Conservation (phyloP, 2,329 filamentous ascomycete genomes). For the Cladophialophora exuberans region DNA sequence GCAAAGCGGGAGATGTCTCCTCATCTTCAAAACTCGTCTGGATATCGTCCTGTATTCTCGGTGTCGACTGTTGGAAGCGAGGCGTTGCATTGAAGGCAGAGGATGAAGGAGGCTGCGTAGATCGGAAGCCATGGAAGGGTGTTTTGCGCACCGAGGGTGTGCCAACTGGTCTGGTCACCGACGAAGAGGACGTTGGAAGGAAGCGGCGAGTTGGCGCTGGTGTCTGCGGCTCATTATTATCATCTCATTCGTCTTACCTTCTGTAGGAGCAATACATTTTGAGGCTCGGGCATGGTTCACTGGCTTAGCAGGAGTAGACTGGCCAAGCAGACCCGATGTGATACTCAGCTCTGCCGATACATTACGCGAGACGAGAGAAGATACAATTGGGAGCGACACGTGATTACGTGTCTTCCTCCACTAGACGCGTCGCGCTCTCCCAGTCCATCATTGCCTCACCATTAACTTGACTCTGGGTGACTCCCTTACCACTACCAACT, state of each 20-base stretch:
- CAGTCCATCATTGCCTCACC: too few species aligned
- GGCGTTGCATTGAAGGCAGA: constrained; percentile 19
- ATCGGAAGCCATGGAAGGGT: constrained; percentile 19
- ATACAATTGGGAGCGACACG: too few species aligned
- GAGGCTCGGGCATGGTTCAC: constrained; percentile 12
- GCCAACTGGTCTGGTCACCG: constrained; percentile 6
- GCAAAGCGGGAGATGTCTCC: neutral
- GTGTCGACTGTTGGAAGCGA: constrained; percentile 19
- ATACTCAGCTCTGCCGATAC: neutral
- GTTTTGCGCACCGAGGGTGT: constrained; percentile 9
- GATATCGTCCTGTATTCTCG: constrained; percentile 25
- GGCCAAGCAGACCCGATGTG: neutral
- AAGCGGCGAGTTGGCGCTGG: constrained; percentile 26
- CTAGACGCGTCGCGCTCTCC: too few species aligned
- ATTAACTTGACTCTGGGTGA: too few species aligned
- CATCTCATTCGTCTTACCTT: constrained; percentile 6
- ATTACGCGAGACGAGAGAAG: too few species aligned
- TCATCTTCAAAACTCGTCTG: constrained; percentile 27
- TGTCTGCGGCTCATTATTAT: constrained; percentile 20
- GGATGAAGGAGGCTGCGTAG: constrained; percentile 13
- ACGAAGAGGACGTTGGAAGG: constrained; percentile 24
- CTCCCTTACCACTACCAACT: too few species aligned
- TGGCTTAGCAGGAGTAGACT: neutral
- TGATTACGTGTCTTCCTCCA: too few species aligned
- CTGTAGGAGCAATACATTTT: constrained; percentile 16